Evolutionary conservation across 2,329 filamentous ascomycete species (phyloP).

Genomic region (Cordyceps cicadae): DNA sequence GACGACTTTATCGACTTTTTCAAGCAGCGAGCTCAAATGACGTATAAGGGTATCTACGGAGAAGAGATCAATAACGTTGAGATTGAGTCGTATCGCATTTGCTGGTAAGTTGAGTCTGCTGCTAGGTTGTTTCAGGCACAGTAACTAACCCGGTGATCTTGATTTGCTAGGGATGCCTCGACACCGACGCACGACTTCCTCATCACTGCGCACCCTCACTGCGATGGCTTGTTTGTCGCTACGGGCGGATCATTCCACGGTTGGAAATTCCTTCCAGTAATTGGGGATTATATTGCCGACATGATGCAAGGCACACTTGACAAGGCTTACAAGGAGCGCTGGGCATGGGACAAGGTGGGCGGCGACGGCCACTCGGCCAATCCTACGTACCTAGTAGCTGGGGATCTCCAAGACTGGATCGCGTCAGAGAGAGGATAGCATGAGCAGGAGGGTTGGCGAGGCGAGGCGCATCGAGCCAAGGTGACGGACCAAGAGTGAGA

Average conservation of each 20-base stretch:
- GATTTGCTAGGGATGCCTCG: conserved; percentile 45
- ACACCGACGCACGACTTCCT: conserved; percentile 56
- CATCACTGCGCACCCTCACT: conserved; percentile 44
- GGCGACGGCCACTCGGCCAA: conserved; percentile 33
- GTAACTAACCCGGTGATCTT: neutral
- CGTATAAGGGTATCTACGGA: conserved; percentile 34
- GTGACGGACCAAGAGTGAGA: neutral
- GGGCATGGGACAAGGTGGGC: conserved; percentile 39
- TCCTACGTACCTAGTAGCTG: conserved; percentile 33
- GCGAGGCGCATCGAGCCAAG: neutral
- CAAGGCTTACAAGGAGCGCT: conserved; percentile 30
- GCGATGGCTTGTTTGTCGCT: conserved; percentile 47
- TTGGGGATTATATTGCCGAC: conserved; percentile 50
- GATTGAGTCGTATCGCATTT: conserved; percentile 37
- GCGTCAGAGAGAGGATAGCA: neutral
- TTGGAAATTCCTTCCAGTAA: conserved; percentile 57
- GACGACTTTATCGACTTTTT: conserved; percentile 32
- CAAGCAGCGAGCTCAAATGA: conserved; percentile 34
- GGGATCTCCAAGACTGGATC: conserved; percentile 29
- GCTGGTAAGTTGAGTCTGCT: conserved; percentile 30
- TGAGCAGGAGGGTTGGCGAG: neutral
- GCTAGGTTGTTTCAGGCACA: neutral
- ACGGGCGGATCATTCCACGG: conserved; percentile 57
- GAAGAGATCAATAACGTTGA: conserved; percentile 29
- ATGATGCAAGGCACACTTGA: conserved; percentile 35